Base-by-base conservation (phyloP, 805 yeast species). In the Ogataea sp. region DNA sequence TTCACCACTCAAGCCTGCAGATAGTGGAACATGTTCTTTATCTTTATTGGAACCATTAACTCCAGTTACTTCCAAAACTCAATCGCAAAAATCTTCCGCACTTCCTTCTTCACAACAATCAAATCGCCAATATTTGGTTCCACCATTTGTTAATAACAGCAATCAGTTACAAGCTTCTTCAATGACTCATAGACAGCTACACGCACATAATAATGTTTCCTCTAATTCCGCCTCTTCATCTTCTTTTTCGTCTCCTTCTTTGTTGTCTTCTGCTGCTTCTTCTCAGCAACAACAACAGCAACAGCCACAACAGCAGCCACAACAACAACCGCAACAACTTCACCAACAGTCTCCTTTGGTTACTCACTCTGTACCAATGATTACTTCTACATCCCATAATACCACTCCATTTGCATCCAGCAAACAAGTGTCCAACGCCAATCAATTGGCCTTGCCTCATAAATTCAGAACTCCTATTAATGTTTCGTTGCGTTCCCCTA, bases 11-110 rank as follows among this genome's bases (percentile, higher is more conserved):
- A 66, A 75, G 44, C 62, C 71, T 6, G 66, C 68, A 40, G 81
- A 75, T 41, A 73, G 82, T 3, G 85, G 84, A 2, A 84, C 85
- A 6, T 20, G 33, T 6, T 14, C 33, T 8, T 18, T 30, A 18
- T 30, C 21, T 4, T 58, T 79, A 32, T 60, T 79, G 36, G 83
- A 78, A 55, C 84, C 86, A 13, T 56, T 76, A 37, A 75, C 83
- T 5, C 84, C 83, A 14, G 73, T 50, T 15, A n/a, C 29, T 17
- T 18, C 4, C 16, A 24, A 4, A 10, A 17, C 21, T 18, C 4
- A 17, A n/a, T n/a, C n/a, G n/a, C n/a, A n/a, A n/a, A n/a, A n/a
- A n/a, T n/a, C n/a, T n/a, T n/a, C n/a, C n/a, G n/a, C n/a, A n/a
- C n/a, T n/a, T n/a, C n/a, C n/a, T n/a, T n/a, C n/a, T 4, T 24